Evolutionary conservation across 129 eudicot genomes (phyloP), one percentile per base, ranked within the genome.

Genomic region (Gnaphalium uliginosum): DNA sequence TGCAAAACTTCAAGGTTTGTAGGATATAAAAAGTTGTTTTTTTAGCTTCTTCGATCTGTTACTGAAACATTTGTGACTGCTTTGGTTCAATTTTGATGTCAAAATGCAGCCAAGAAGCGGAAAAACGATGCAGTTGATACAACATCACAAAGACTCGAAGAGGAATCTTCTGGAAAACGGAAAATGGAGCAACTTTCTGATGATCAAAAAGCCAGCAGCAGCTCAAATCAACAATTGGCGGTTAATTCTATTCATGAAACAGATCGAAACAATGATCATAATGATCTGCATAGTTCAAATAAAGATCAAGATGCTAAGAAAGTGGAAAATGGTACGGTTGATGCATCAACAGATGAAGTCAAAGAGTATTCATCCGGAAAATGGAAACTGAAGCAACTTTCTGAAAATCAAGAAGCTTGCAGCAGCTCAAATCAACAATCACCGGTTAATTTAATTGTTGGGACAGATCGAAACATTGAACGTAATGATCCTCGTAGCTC

Each of bases 1-100:
- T 60, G 35, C 83, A 53, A 54, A 75, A 69, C 96, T 90, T 57
- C 84, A 78, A 90, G 96, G 96, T 90, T 76, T 23, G 65, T 69
- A 48, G 14, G 23, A 24, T 69, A 25, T 69, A 48, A 35, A 43
- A 4, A 48, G 22, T 56, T n/a, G 3, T 32, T 18, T 53, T 17
- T 76, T 69, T 67, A 39, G 46, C 46, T 39, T 39, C 14, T 9
- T 39, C 53, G 18, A 14, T 46, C 5, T 0, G 3, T 46, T 46
- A 0, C n/a, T 46, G 53, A 46, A 23, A 30, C 19, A 24, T 60
- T 23, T 33, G 39, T 53, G 68, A 13, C 14, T 14, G 51, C 41
- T 65, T 57, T 37, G 62, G 57, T 21, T 66, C 6, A 72, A 13
- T 25, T 66, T 10, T 79, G 23, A 22, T 54, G 48, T 72, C 8